Conservation (phyloP, 2,329 filamentous ascomycete species). For the Fusarium veterinarium region DNA sequence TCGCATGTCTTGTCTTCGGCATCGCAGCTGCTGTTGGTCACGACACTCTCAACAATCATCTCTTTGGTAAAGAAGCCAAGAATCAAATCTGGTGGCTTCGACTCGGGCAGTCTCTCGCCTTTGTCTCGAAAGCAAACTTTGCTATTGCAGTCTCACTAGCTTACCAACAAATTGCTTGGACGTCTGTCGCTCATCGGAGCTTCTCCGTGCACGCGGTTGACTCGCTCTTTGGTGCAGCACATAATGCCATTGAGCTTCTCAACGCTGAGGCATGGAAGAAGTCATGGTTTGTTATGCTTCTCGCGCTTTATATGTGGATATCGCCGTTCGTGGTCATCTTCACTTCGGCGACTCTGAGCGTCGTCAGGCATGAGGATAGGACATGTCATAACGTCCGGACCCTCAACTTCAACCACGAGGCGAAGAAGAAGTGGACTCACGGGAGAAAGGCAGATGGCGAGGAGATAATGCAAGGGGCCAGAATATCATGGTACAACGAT, state of each 20-base stretch:
- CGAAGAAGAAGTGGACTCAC: neutral
- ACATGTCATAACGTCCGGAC: constrained; percentile 19
- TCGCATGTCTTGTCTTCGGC: neutral
- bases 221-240: constrained; percentile 24
- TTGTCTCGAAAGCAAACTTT: neutral
- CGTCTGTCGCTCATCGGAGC: neutral
- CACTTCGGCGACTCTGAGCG: constrained; percentile 26
- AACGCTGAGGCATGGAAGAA: constrained; percentile 28
- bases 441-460: neutral
- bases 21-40: neutral
- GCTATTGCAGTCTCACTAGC: neutral
- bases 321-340: constrained; percentile 32
- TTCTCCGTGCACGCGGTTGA: constrained; percentile 20
- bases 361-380: neutral
- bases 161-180: constrained; percentile 7
- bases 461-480: constrained; percentile 6
- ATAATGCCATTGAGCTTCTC: constrained; percentile 19
- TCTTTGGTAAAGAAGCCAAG: neutral
- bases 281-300: constrained; percentile 23
- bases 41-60: constrained; percentile 2
- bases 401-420: constrained; percentile 28
- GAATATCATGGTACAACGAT: constrained; percentile 20
- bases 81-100: constrained; percentile 17
- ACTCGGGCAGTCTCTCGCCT: constrained; percentile 3
- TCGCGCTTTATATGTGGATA: constrained; percentile 26